These are phyloP conservation scores for Eimeria praecox DNA, from an alignment of 169 alveolate species.

Conservation along the genomic window DNA sequence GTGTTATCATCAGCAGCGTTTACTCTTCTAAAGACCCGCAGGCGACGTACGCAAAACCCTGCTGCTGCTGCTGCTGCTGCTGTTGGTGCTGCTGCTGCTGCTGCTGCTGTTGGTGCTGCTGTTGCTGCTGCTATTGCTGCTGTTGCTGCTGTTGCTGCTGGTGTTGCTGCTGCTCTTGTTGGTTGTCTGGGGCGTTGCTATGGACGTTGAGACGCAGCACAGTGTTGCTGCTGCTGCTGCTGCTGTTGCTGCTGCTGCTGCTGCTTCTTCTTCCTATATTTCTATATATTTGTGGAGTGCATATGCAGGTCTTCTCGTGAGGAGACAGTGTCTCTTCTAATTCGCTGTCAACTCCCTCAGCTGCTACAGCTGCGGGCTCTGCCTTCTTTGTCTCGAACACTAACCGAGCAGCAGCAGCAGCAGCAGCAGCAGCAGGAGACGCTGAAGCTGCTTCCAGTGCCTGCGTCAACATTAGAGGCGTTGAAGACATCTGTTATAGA, in stretches of 20 bases:
- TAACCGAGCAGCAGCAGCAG: not conserved
- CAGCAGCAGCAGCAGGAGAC: not conserved
- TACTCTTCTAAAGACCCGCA: not conserved
- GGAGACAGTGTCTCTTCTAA: not conserved
- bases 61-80: slow-evolving; percentile 32
- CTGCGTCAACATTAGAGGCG: not conserved
- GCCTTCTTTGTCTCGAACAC: slow-evolving; percentile 47
- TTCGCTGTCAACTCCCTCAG: slow-evolving; percentile 15
- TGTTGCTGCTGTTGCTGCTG: not conserved
- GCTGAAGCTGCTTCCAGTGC: not conserved
- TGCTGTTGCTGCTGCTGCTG: slow-evolving; percentile 2
- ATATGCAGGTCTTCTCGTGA: not conserved
- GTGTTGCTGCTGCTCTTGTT: not conserved
- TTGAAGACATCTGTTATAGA: not conserved
- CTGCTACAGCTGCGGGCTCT: slow-evolving; percentile 25
- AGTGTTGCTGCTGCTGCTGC: slow-evolving; percentile 8
- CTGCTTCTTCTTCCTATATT: not conserved
- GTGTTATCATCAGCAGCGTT: not conserved
- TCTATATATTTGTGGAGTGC: not conserved
- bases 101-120: not conserved
- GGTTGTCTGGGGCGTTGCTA: not conserved
- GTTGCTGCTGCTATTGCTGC: not conserved
- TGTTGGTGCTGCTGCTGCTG: slow-evolving; percentile 29
- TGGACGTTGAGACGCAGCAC: not conserved
- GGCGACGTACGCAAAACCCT: not conserved